A percentile compares a stretch with the other conserved stretches of the same genome.
These are phyloP conservation scores for Trichoderma orchidacearum DNA, from an alignment of 495 filamentous ascomycete species.

Conservation along the genomic window DNA sequence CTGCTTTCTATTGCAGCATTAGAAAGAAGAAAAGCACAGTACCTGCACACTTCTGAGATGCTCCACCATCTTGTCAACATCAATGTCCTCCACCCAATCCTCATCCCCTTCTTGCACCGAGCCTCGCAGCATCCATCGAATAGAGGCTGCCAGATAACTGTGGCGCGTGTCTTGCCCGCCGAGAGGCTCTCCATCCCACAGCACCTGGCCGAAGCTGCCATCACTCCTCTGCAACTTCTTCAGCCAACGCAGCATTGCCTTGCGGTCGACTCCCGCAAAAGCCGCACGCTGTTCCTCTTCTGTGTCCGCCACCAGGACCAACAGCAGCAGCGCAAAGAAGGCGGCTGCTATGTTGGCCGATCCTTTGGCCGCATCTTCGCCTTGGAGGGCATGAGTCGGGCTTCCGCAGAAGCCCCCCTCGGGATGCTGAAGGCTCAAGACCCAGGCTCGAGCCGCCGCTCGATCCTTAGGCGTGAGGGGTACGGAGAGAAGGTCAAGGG, in stretches of 20 bases:
- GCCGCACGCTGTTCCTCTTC: conserved; percentile 25
- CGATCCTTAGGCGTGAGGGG: conserved; percentile 22
- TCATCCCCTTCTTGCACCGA: conserved; percentile 35
- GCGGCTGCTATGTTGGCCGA: conserved; percentile 76
- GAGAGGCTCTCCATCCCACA: conserved; percentile 38
- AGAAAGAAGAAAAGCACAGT: conserved; percentile 41
- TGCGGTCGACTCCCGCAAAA: conserved; percentile 46
- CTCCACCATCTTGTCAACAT: conserved; percentile 50
- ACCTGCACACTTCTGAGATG: conserved; percentile 50
- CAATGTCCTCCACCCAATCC: conserved; percentile 51
- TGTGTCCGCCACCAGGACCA: conserved; percentile 66
- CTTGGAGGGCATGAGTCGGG: conserved; percentile 33
- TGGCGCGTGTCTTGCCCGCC: conserved; percentile 78
- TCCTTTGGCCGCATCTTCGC: conserved; percentile 33
- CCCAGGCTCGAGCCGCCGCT: conserved; percentile 22
- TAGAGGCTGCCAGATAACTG: conserved; percentile 66
- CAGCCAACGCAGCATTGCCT: conserved; percentile 59
- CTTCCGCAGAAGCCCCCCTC: conserved; percentile 68
- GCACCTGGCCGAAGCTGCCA: conserved; percentile 82
- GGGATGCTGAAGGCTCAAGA: conserved; percentile 67
- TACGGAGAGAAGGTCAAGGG: conserved; percentile 26
- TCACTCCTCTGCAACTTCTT: conserved; percentile 63
- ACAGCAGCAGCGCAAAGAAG: conserved; percentile 66
- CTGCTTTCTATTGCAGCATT: background rate
- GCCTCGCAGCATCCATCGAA: conserved; percentile 72